Base-by-base conservation (phyloP, 106 monocot genomes). In the Dioscorea zingiberensis region DNA sequence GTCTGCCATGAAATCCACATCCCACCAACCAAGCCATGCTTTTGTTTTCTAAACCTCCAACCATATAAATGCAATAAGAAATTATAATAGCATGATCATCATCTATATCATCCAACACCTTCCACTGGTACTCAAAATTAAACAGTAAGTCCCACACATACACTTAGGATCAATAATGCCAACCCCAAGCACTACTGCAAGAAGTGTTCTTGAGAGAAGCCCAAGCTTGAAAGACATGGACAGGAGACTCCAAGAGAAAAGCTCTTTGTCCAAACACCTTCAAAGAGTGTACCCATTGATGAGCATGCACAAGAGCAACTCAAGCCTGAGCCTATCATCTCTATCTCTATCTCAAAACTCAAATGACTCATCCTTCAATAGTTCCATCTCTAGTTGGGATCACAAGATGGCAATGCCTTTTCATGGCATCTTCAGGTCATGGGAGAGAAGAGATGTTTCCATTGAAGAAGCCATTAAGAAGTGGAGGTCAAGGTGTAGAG, bases 341-440 rank as follows among this genome's bases (percentile, higher is more conserved):
- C 78, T 88, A 13, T 84, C 87, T 16, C 63, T 84, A 24, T 84
- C 84, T 2, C 88, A 88, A 60, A 88, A 84, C 53, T 88, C 88
- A 38, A 84, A 75, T 60, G 88, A 78, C 21, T 84, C 83, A 5
- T 83, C 83, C 16, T 30, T 81, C 47, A 78, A 74, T 19, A 78
- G 83, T 54, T 87, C 87, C 19, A 75, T 77, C n/a, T 80, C 72
- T 9, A 84, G 85, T 67, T 93, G 78, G 84, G 92, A 87, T 32
- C 73, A 56, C 7, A 87, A 82, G 69, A 44, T 85, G 5, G 66
- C 74, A 1, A 10, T 68, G 18, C 76, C 87, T 1, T 58, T 81
- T 44, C 64, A 66, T 21, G 44, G 69, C 23, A 75, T 80, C 21
- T 77, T 93, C 19, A 71, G 77, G 62, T 73, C 74, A 4, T 76